Evolutionary conservation across 805 yeast genomes (phyloP).

Genomic region (Jamesozyma spencerorum): DNA sequence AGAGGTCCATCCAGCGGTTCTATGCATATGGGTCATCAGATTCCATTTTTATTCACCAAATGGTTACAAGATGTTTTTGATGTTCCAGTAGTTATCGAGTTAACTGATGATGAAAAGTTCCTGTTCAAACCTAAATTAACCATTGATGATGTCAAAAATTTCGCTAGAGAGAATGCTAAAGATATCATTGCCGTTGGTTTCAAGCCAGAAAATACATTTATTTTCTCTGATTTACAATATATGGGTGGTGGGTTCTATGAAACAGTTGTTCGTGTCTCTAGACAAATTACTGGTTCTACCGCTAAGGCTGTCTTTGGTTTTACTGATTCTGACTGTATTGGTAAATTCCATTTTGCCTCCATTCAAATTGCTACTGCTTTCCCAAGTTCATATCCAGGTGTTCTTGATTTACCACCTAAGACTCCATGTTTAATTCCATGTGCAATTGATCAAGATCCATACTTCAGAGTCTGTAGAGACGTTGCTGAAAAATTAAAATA

Average conservation of each 20-base stretch:
- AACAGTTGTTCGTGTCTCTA: constrained; percentile 82
- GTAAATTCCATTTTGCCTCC: constrained; percentile 89
- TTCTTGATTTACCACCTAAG: constrained; percentile 75
- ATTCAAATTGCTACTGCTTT: constrained; percentile 94
- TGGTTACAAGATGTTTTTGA: constrained; percentile 98
- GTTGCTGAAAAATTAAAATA: constrained; percentile 90
- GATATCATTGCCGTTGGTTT: constrained; percentile 93
- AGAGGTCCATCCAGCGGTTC: constrained; percentile 93
- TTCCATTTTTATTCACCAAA: constrained; percentile 90
- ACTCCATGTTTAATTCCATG: constrained; percentile 97
- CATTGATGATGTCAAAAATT: constrained; percentile 76
- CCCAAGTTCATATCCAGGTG: constrained; percentile 92
- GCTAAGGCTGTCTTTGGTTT: constrained; percentile 96
- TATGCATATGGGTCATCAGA: constrained; percentile 94
- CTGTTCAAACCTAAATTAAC: constrained; percentile 85
- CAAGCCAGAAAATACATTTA: constrained; percentile 88
- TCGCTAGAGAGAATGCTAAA: constrained; percentile 74
- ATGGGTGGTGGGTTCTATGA: constrained; percentile 93
- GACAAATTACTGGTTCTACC: constrained; percentile 94
- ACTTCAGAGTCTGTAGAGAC: constrained; percentile 93
- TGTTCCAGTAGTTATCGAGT: constrained; percentile 85
- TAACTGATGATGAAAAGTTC: constrained; percentile 96
- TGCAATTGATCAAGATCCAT: constrained; percentile 98
- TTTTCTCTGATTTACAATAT: constrained; percentile 84
- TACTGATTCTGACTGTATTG: constrained; percentile 89